Conservation (phyloP, 73 alveolate genomes). For the Tetrahymena malaccensis region DNA sequence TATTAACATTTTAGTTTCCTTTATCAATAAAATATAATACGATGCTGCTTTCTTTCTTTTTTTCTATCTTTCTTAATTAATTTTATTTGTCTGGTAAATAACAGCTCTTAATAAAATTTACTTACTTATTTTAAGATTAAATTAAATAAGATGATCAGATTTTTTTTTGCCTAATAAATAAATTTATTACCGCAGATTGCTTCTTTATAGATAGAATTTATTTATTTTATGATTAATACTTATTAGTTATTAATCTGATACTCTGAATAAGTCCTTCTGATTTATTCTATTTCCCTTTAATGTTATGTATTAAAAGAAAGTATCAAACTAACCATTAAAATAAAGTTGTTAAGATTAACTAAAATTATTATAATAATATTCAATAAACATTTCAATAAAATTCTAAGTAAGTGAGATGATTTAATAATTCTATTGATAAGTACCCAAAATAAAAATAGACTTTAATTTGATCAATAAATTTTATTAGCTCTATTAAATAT, state of each 20-base stretch:
- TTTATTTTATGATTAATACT: not conserved
- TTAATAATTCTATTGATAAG: not conserved
- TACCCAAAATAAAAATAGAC: not conserved
- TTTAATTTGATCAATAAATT: not conserved
- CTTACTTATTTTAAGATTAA: not conserved
- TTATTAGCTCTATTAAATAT: not conserved
- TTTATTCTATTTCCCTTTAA: too few species aligned
- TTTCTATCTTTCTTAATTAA: not conserved
- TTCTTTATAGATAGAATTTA: not conserved
- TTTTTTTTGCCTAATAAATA: not conserved
- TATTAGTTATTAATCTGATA: not conserved
- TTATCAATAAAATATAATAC: too few species aligned
- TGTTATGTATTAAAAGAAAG: too few species aligned
- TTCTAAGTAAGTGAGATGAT: not conserved
- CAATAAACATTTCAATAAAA: too few species aligned
- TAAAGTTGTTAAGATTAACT: too few species aligned
- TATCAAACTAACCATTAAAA: too few species aligned
- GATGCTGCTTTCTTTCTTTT: too few species aligned
- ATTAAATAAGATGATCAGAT: not conserved
- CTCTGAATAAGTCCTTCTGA: too few species aligned
- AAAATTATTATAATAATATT: too few species aligned
- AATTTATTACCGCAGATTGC: not conserved
- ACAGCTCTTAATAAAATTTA: not conserved
- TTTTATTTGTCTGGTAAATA: not conserved
- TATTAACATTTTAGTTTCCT: too few species aligned